These are phyloP conservation scores for Cladosporium sp. DNA, from an alignment of 2,329 filamentous ascomycete genomes.

Conservation along the genomic window DNA sequence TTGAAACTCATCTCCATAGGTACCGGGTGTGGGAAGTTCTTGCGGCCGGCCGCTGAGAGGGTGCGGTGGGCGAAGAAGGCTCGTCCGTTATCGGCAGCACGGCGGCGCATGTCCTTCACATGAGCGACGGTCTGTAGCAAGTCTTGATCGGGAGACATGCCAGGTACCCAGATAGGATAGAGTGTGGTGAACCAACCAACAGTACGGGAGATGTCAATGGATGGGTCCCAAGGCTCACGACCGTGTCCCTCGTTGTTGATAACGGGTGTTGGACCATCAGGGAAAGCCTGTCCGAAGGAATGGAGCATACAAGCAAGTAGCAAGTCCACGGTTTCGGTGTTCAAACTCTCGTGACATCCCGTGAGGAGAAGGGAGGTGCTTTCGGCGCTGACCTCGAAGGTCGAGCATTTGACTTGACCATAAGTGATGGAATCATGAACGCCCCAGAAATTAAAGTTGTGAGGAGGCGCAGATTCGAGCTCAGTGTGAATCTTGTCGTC, in stretches of 20 bases:
- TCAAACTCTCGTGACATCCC: slow-evolving; percentile 30
- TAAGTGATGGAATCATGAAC: slow-evolving; percentile 26
- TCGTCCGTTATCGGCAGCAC: slow-evolving; percentile 4
- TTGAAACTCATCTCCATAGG: slow-evolving; percentile 12
- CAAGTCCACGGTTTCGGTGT: slow-evolving; percentile 34
- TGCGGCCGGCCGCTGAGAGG: not conserved
- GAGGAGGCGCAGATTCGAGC: slow-evolving; percentile 19
- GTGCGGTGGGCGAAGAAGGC: slow-evolving; percentile 11
- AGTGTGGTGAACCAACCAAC: slow-evolving; percentile 49
- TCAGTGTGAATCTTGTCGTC: not conserved
- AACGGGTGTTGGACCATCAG: slow-evolving; percentile 35
- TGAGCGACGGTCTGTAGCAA: slow-evolving; percentile 3
- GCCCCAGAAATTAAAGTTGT: slow-evolving; percentile 35
- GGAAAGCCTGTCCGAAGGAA: slow-evolving; percentile 42
- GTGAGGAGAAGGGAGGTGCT: slow-evolving; percentile 21
- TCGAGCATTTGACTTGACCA: slow-evolving; percentile 1
- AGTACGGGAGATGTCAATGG: slow-evolving; percentile 46
- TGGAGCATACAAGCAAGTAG: slow-evolving; percentile 34
- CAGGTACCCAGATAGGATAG: slow-evolving; percentile 1
- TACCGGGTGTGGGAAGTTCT: slow-evolving; percentile 7
- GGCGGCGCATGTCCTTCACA: slow-evolving; percentile 10
- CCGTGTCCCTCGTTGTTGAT: slow-evolving; percentile 49
- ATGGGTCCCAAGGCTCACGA: slow-evolving; percentile 41
- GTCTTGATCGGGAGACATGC: slow-evolving; percentile 1
- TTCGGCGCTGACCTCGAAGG: slow-evolving; percentile 14